Conservation (phyloP, 495 filamentous ascomycete species). For the Aspergillus egyptiacus region DNA sequence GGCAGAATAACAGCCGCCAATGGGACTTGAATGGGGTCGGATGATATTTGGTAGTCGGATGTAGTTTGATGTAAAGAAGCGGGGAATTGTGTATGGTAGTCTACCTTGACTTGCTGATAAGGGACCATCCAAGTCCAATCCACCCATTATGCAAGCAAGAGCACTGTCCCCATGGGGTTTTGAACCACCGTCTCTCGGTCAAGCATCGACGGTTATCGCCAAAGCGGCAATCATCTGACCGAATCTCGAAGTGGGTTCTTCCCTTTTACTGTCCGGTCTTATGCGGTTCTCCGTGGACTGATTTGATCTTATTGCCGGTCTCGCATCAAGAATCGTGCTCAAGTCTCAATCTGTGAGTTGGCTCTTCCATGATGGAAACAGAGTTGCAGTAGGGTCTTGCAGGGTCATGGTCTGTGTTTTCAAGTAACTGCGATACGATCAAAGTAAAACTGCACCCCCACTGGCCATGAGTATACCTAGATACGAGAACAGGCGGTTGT, state of each 20-base stretch:
- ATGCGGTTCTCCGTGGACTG: too few relatives aligned
- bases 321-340: too few relatives aligned
- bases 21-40: neutral
- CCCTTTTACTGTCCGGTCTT: neutral
- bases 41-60: neutral
- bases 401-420: too few relatives aligned
- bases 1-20: neutral
- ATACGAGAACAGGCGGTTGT: neutral
- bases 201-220: neutral
- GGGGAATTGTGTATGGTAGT: neutral
- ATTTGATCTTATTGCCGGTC: too few relatives aligned
- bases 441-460: too few relatives aligned
- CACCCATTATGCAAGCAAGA: neutral
- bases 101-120: neutral
- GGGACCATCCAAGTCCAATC: neutral
- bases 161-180: conserved; percentile 1
- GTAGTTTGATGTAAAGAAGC: neutral
- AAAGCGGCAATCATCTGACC: neutral
- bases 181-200: neutral
- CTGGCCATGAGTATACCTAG: neutral
- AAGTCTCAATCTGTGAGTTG: too few relatives aligned
- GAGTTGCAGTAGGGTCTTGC: too few relatives aligned
- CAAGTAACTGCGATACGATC: too few relatives aligned
- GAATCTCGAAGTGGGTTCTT: neutral
- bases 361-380: too few relatives aligned